Conservation (phyloP, 1,284 basidiomycete species). For the Pseudomicrostroma phylloplanum region DNA sequence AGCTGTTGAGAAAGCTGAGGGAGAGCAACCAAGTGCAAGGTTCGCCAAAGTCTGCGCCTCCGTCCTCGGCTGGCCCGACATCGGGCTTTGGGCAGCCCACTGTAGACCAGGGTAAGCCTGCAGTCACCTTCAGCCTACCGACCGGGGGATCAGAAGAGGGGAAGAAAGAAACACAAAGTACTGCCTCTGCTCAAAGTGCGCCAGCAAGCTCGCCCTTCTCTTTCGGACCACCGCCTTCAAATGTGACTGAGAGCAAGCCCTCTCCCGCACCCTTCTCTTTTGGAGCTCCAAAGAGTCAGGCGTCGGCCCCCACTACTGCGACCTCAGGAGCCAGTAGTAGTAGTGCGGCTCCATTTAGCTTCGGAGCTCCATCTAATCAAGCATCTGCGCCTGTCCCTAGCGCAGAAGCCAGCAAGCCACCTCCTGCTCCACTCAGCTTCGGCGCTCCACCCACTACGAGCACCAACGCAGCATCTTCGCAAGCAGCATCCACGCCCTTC, state of each 20-base stretch:
- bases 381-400: not conserved
- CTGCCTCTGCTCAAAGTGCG: not conserved
- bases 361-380: not conserved
- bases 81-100: not conserved
- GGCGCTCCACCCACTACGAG: not conserved
- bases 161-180: not conserved
- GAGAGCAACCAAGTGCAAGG: not conserved
- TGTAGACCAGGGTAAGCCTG: not conserved
- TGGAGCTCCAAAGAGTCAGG: not conserved
- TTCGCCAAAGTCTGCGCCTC: not conserved
- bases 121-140: not conserved
- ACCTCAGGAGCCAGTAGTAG: not conserved
- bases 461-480: not conserved
- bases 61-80: not conserved
- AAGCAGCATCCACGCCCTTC: not conserved
- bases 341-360: not conserved
- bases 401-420: not conserved
- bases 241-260: not conserved
- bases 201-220: slow-evolving; percentile 6
- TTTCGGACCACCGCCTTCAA: not conserved
- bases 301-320: not conserved
- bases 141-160: not conserved
- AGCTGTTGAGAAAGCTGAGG: not conserved
- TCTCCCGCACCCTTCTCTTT: slow-evolving; percentile 1
- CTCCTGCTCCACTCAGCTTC: slow-evolving; percentile 1